Percentiles rank a stretch among this genome's conserved stretches.
Evolutionary conservation across 2,329 filamentous ascomycete species (phyloP).

Genomic region (Emericellopsis atlantica): DNA sequence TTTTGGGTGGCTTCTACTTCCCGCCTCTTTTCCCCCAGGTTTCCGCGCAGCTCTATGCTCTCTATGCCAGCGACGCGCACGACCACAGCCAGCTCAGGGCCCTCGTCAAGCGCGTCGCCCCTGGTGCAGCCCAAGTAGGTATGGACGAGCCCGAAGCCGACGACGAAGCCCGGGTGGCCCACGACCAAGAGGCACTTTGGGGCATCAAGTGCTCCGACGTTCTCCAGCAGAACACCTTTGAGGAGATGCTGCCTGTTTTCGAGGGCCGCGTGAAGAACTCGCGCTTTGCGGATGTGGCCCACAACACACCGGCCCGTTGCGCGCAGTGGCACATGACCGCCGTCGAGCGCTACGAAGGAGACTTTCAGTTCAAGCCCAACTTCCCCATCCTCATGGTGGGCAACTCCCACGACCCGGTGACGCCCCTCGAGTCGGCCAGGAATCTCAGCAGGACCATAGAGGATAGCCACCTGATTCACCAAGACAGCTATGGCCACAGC

Average conservation of each 20-base stretch:
- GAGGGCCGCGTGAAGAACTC: background rate
- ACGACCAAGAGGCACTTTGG: constrained; percentile 1
- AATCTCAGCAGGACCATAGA: constrained; percentile 22
- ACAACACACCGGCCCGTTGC: constrained; percentile 2
- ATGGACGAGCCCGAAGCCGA: background rate
- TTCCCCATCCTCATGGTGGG: constrained; percentile 24
- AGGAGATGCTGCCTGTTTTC: constrained; percentile 2
- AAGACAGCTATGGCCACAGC: constrained; percentile 25
- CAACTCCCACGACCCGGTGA: constrained; percentile 26
- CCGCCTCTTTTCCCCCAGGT: constrained; percentile 7
- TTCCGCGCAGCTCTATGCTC: constrained; percentile 4
- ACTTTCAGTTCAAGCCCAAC: constrained; percentile 14
- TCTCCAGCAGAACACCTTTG: background rate
- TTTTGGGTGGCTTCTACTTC: constrained; percentile 8
- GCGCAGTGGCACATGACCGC: constrained; percentile 3
- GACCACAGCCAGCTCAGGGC: background rate
- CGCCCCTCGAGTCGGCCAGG: constrained; percentile 23
- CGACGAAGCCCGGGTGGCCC: background rate
- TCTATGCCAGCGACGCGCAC: constrained; percentile 3
- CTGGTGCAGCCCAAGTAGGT: background rate
- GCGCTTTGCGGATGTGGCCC: background rate
- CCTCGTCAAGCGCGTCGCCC: background rate
- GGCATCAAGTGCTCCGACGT: constrained; percentile 8
- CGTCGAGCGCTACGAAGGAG: constrained; percentile 6
- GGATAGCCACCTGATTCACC: constrained; percentile 25